Evolutionary conservation across 2,329 filamentous ascomycete genomes (phyloP), one percentile per base, ranked within the genome.

Genomic region (Ophiostoma perfectum): DNA sequence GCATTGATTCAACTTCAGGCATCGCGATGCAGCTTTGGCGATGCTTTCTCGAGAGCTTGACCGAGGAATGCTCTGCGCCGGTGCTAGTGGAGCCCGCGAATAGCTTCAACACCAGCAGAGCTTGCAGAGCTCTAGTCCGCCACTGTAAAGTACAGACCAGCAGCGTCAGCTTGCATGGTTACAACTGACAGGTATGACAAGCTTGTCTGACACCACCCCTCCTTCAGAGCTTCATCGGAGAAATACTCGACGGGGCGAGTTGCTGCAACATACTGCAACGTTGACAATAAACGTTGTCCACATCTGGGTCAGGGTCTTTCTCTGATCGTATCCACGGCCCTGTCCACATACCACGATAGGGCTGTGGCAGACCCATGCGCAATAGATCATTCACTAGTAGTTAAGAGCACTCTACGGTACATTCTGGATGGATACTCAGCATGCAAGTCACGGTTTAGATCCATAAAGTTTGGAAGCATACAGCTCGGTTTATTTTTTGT

Each of bases 401-500:
- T 42, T 42, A 6, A 2, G 6, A 9, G 49, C 11, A 14, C 42
- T 18, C 60, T 42, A 8, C 60, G 18, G 39, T 5, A 36, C 27
- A 4, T 18, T 62, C 58, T 62, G 41, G 38, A 41, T 9, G 0
- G 12, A 42, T 14, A 39, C 4, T 14, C 5, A 12, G 38, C 49
- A 27, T 1, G 49, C 49, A 27, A 36, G 27, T 55, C 49, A 27
- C 7, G 5, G 6, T 14, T n/a, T 36, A 39, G 14, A 7, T 39
- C 58, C 38, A 16, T 3, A 63, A 42, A 18, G n/a, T 65, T 69
- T 39, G 45, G 62, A 69, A 64, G 49, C 64, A 62, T 38, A 67
- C 62, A 65, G 49, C 63, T 67, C 66, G 49, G 44, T 47, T 65
- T 67, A 27, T 66, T 55, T 55, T 55, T 27, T 55, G 27, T 55